Evolutionary conservation across 441 rosid genomes (phyloP).

Genomic region (Omphalea diandra): DNA sequence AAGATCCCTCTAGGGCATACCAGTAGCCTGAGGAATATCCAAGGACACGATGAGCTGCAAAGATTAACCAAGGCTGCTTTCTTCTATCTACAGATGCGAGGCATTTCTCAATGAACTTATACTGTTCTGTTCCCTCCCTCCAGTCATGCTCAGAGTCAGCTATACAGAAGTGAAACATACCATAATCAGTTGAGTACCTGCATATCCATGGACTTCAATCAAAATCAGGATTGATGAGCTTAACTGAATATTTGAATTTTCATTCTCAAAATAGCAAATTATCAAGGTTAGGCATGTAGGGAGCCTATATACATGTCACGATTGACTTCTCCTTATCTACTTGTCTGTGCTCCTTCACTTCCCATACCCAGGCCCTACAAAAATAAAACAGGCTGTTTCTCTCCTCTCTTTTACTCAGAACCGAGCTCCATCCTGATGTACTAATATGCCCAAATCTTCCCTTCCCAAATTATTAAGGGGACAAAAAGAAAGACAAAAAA

Average conservation of each 20-base stretch:
- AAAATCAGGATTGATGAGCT: no score
- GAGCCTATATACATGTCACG: not conserved
- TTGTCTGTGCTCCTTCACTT: no score
- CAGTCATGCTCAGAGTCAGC: slow-evolving; percentile 94
- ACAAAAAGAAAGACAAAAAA: not conserved
- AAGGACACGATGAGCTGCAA: slow-evolving; percentile 83
- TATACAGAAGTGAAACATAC: slow-evolving; percentile 91
- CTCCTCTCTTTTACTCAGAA: not conserved
- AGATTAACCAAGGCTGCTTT: slow-evolving; percentile 94
- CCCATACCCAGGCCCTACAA: no score
- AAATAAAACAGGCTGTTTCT: no score
- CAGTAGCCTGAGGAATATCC: slow-evolving; percentile 72
- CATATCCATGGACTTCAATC: slow-evolving; percentile 16
- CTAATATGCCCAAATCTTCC: not conserved
- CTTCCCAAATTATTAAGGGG: not conserved
- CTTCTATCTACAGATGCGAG: slow-evolving; percentile 76
- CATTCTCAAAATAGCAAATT: not conserved
- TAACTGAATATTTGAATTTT: no score
- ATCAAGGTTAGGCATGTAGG: not conserved
- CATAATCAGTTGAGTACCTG: slow-evolving; percentile 87
- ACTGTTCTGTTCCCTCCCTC: slow-evolving; percentile 89
- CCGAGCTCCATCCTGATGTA: not conserved
- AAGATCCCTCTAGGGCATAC: slow-evolving; percentile 67
- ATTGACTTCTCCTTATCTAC: not conserved
- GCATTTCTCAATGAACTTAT: slow-evolving; percentile 77